Evolutionary conservation across 2,329 filamentous ascomycete species (phyloP), one percentile per base, ranked within the genome.

Genomic region (Pseudocercospora musae): DNA sequence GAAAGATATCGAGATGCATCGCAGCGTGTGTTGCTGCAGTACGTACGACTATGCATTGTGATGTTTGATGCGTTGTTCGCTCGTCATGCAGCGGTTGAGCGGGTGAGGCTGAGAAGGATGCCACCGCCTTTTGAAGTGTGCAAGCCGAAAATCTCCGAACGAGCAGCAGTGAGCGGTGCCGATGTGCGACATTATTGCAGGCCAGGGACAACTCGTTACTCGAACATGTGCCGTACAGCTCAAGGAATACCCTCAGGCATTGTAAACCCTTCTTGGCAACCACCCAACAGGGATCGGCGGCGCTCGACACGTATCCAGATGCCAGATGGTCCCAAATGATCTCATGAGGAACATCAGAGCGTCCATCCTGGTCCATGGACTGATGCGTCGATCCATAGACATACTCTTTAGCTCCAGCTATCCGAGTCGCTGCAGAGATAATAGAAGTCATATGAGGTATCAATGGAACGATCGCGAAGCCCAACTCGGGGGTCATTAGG

Each of bases 71-170:
- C 46, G 48, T 52, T 52, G 48, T 13, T 15, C 48, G 48, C 21
- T 48, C 15, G 15, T n/a, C 10, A n/a, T n/a, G n/a, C n/a, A n/a
- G n/a, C n/a, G n/a, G n/a, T n/a, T n/a, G n/a, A n/a, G n/a, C n/a
- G n/a, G n/a, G n/a, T n/a, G 48, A 52, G 48, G 48, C 48, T 31
- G 48, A 48, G 44, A 15, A 52, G 48, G 48, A 52, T 52, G 48
- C 25, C 25, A 29, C 48, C 48, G 48, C 10, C 48, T 50, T 23
- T 23, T n/a, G 21, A 20, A 13, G 11, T 21, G 13, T 25, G 46
- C 46, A 23, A 21, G 21, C 46, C 46, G 46, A 50, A 23, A 13
- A 23, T 50, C 21, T 50, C 46, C 46, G 46, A 50, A 6, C 46
- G 46, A 46, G 46, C n/a, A n/a, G n/a, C n/a, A n/a, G 42, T n/a